Conservation (phyloP, 345 rosid species). For the Salix arbutifolia region DNA sequence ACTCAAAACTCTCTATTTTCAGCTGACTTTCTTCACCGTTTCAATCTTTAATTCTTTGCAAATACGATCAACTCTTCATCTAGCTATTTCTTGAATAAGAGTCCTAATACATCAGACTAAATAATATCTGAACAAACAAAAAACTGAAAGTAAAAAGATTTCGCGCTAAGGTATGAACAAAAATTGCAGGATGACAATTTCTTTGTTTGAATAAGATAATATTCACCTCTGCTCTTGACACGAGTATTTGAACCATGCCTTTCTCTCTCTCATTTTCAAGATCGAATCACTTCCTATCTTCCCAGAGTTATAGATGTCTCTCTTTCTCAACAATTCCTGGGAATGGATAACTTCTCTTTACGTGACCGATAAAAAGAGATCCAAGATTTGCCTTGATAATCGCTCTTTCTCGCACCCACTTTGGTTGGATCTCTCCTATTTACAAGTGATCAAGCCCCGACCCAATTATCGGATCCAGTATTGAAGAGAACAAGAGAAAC, state of each 20-base stretch:
- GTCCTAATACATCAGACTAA: not conserved
- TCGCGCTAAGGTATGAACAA: not conserved
- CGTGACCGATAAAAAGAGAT: conserved; percentile 3
- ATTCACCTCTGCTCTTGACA: not conserved
- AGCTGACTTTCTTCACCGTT: not conserved
- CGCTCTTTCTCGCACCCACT: conserved; percentile 16
- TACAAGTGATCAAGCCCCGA: conserved; percentile 14
- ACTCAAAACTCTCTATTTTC: not conserved
- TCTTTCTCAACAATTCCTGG: not conserved
- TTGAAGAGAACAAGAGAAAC: not conserved
- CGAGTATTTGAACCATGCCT: not conserved
- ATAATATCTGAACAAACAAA: not conserved
- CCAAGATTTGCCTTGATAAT: conserved; percentile 18
- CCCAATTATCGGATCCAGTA: conserved; percentile 25
- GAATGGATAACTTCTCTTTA: not conserved
- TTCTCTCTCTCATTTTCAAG: not conserved
- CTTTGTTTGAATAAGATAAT: not conserved
- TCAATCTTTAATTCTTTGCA: not conserved
- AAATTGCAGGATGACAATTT: not conserved
- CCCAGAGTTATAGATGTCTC: not conserved
- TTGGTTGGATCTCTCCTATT: conserved; percentile 24
- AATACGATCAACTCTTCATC: not conserved
- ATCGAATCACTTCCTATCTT: not conserved
- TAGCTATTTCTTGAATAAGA: not conserved
- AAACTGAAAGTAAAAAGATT: not conserved